These are phyloP conservation scores for Gnomoniopsis smithogilvyi DNA, from an alignment of 2,329 filamentous ascomycete genomes.

Conservation along the genomic window DNA sequence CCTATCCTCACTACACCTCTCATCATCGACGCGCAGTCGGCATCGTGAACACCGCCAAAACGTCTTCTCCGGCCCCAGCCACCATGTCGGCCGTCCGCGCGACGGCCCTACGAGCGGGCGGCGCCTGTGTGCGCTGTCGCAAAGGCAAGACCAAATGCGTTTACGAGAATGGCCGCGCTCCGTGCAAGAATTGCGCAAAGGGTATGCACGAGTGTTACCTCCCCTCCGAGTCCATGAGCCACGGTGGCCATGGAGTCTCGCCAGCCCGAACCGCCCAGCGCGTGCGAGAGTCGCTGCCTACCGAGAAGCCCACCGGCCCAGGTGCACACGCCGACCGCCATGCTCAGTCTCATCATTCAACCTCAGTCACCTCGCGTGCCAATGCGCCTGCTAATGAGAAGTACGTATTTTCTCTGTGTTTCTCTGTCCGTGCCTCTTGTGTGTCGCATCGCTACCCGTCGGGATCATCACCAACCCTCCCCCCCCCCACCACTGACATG, in stretches of 20 bases:
- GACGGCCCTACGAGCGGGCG: slow-evolving; percentile 58
- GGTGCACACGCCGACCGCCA: slow-evolving; percentile 38
- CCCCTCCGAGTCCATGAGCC: slow-evolving; percentile 57
- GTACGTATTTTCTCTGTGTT: slow-evolving; percentile 38
- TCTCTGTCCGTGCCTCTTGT: slow-evolving; percentile 7
- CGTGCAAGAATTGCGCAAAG: slow-evolving; percentile 62
- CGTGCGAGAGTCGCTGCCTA: slow-evolving; percentile 52
- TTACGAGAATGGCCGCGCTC: slow-evolving; percentile 60
- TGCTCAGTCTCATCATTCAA: slow-evolving; percentile 31
- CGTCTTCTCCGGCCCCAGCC: neutral
- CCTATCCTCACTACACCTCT: neutral
- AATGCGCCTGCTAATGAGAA: slow-evolving; percentile 49
- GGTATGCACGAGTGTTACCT: slow-evolving; percentile 63
- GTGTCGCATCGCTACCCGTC: slow-evolving; percentile 8
- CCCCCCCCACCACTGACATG: neutral
- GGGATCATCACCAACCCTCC: slow-evolving; percentile 2
- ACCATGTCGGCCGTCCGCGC: slow-evolving; percentile 51
- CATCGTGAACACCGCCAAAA: neutral
- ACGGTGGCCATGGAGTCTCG: slow-evolving; percentile 55
- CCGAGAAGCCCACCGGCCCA: slow-evolving; percentile 45
- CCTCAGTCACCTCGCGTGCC: slow-evolving; percentile 45
- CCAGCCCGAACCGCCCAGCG: slow-evolving; percentile 51
- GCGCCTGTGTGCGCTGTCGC: slow-evolving; percentile 60
- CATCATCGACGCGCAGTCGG: neutral
- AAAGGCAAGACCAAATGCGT: slow-evolving; percentile 64